Evolutionary conservation across 345 rosid genomes (phyloP).

Genomic region (Cardiospermum halicacabum): DNA sequence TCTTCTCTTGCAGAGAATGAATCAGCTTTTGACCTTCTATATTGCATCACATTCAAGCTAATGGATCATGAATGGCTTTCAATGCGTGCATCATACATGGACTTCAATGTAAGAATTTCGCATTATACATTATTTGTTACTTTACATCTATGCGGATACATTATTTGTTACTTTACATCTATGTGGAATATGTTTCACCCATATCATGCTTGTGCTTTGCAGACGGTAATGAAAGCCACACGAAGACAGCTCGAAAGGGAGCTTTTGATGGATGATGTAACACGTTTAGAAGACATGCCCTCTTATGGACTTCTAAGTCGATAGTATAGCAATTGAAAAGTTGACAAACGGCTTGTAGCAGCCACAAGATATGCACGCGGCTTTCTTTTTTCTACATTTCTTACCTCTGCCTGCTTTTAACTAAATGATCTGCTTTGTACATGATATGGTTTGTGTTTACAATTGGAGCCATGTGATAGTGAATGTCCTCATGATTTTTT

Average conservation of each 20-base stretch:
- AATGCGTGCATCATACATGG: constrained; percentile 98
- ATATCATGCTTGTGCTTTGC: constrained; percentile 8
- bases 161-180: neutral
- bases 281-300: constrained; percentile 77
- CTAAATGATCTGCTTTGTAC: constrained; percentile 21
- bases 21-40: constrained; percentile 88
- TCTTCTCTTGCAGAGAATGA: constrained; percentile 58
- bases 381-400: neutral
- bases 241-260: constrained; percentile 91
- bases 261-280: constrained; percentile 66
- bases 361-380: constrained; percentile 21
- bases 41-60: constrained; percentile 94
- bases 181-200: neutral
- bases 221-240: constrained; percentile 83
- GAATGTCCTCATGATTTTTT: constrained; percentile 8
- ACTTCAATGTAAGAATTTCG: constrained; percentile 66
- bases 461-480: neutral
- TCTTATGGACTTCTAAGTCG: constrained; percentile 60
- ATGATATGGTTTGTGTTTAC: constrained; percentile 3
- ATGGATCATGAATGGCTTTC: constrained; percentile 96
- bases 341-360: constrained; percentile 21
- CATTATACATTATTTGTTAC: neutral
- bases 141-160: neutral
- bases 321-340: constrained; percentile 19
- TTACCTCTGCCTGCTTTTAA: constrained; percentile 4